These are phyloP conservation scores for Trebouxia gelatinosa DNA, from an alignment of 163 green algal species.

Conservation along the genomic window DNA sequence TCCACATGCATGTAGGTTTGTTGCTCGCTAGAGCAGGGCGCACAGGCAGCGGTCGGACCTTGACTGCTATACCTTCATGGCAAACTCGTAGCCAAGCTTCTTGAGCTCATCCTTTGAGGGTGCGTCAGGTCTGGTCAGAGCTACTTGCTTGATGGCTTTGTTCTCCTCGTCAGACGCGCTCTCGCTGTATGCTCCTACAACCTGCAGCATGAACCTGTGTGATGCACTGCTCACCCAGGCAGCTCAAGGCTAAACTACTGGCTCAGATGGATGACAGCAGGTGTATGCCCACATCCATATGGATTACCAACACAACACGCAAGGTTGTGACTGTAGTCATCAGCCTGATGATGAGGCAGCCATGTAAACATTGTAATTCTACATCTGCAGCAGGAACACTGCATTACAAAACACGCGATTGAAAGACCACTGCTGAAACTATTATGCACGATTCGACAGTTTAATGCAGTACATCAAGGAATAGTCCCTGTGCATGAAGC, in stretches of 20 bases:
- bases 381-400: neutral
- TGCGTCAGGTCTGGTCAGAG: conserved; percentile 34
- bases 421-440: neutral
- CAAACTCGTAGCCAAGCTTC: conserved; percentile 34
- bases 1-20: neutral
- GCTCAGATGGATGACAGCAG: neutral
- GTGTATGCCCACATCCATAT: neutral
- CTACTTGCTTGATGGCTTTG: conserved; percentile 66
- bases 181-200: conserved; percentile 88
- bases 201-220: conserved; percentile 18
- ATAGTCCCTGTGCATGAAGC: neutral
- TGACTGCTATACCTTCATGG: conserved; percentile 34
- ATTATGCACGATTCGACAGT: neutral
- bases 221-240: neutral
- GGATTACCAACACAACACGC: neutral
- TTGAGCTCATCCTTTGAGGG: conserved; percentile 30
- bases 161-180: conserved; percentile 71
- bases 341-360: neutral
- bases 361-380: neutral
- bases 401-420: neutral
- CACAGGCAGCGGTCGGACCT: neutral
- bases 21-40: neutral
- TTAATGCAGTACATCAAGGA: neutral
- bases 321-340: neutral
- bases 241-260: neutral